Conservation (phyloP, 2,329 filamentous ascomycete genomes). For the Laburnicola sp. region DNA sequence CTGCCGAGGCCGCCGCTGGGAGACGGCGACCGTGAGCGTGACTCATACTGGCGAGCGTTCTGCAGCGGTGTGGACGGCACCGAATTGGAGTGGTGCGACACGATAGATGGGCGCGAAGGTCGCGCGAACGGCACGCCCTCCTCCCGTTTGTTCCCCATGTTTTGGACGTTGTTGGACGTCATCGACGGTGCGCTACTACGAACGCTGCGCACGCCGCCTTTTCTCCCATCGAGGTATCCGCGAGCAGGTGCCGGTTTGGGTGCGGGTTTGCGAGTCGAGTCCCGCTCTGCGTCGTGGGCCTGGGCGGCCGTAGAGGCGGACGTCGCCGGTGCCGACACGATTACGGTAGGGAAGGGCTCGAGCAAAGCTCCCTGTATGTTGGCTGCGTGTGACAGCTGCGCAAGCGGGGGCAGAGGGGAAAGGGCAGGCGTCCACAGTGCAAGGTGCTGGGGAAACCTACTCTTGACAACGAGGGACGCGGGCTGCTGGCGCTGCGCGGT, state of each 20-base stretch:
- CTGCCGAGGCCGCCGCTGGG: conserved; percentile 71
- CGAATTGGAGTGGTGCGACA: conserved; percentile 76
- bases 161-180: conserved; percentile 39
- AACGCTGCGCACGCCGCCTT: conserved; percentile 33
- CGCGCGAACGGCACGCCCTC: conserved; percentile 28
- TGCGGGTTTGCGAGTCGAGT: conserved; percentile 34
- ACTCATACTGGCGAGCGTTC: conserved; percentile 80
- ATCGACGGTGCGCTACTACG: conserved; percentile 43
- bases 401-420: conserved; percentile 30
- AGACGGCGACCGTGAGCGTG: conserved; percentile 75
- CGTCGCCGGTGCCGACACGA: conserved; percentile 45
- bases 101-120: conserved; percentile 53
- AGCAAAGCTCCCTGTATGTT: conserved; percentile 25
- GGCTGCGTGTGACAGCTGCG: conserved; percentile 37
- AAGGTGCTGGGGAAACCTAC: conserved; percentile 9
- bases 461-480: conserved; percentile 9
- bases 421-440: conserved; percentile 12
- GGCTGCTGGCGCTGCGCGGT: conserved; percentile 12
- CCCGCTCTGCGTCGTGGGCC: conserved; percentile 29
- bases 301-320: conserved; percentile 13
- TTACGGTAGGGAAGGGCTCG: conserved; percentile 38
- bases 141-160: conserved; percentile 35
- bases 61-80: conserved; percentile 93
- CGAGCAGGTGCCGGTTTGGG: conserved; percentile 33
- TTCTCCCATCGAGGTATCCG: conserved; percentile 45